Evolutionary conservation across 129 eudicot genomes (phyloP), one percentile per base, ranked within the genome.

Genomic region (carrot (Daucus carota)): DNA sequence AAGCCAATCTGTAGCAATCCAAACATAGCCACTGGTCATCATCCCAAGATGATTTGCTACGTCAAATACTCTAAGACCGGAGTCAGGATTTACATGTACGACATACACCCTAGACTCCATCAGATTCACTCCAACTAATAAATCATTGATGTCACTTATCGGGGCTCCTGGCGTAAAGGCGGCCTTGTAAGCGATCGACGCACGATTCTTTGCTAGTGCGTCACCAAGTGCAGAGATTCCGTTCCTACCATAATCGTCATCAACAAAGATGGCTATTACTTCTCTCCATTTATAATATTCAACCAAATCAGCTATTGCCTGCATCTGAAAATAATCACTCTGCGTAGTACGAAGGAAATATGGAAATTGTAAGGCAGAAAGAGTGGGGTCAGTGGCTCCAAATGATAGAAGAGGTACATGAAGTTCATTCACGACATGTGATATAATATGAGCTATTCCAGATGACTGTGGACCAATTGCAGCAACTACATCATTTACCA

Each of bases 1-100:
- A 73, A 94, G 97, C 99, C 99, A 94, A 83, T 94, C 97, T 0
- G 97, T 89, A 50, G 97, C 85, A 46, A 91, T 91, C 99, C 99
- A 94, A 73, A 91, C 94, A 73, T 91, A 94, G 20, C 96, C 92
- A 60, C 15, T 72, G 18, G 44, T 46, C 90, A 94, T 80, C 99
- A 94, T 94, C 60, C 93, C 96, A 1, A 94, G 89, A 81, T 77
- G 70, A 50, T 85, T 89, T 33, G 98, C 98, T 17, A 70, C 85
- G 9, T 84, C 60, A 57, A 94, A 94, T 44, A 94, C 68, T 28
- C 77, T 48, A 10, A 94, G 83, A 44, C 97, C 98, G 0, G 97
- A 77, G 73, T 94, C 98, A 0, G 98, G 98, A 69, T 89, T 91
- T 16, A 89, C 98, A 75, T 94, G 98, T 29, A 94, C 97, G 18